phyloP scores from a whole-genome alignment of 768 basidiomycete genomes.

The Boletus speciosus region DNA sequence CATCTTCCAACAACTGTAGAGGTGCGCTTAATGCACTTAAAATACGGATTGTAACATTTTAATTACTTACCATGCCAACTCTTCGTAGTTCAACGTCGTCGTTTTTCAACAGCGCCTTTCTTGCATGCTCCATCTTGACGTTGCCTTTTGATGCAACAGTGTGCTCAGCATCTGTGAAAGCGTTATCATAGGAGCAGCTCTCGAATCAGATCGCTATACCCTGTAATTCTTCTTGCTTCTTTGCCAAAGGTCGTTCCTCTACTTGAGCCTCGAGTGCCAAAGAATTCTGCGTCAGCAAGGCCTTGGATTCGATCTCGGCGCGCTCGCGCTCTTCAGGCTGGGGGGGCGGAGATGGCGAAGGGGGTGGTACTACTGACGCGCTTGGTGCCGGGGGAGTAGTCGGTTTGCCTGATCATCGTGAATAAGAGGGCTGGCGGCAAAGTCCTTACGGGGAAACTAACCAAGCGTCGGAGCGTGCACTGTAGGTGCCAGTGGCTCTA shows the following conservation, averaged over 20 bases:
- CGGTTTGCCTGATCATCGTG: slow-evolving; percentile 20
- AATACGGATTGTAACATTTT: neutral
- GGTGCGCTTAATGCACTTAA: neutral
- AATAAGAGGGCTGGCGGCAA: neutral
- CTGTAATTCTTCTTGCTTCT: slow-evolving; percentile 77
- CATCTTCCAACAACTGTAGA: slow-evolving; percentile 69
- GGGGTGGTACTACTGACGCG: slow-evolving; percentile 6
- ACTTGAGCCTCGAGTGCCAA: slow-evolving; percentile 80
- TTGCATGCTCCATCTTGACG: slow-evolving; percentile 42
- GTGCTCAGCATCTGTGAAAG: slow-evolving; percentile 10
- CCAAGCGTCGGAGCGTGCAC: slow-evolving; percentile 23
- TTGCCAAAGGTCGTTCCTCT: slow-evolving; percentile 82
- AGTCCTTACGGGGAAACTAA: slow-evolving; percentile 8
- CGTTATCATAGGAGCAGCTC: neutral
- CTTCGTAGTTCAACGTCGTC: slow-evolving; percentile 81
- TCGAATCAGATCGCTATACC: slow-evolving; percentile 35
- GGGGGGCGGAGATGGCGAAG: slow-evolving; percentile 10
- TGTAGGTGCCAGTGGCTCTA: slow-evolving; percentile 43
- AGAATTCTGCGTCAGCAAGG: slow-evolving; percentile 65
- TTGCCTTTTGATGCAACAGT: slow-evolving; percentile 21
- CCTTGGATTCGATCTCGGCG: slow-evolving; percentile 46
- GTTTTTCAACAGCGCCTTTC: slow-evolving; percentile 81
- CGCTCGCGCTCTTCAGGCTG: slow-evolving; percentile 41
- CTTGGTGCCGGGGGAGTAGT: slow-evolving; percentile 16
- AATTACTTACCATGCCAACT: slow-evolving; percentile 61